Percentiles rank a stretch among this genome's conserved stretches.
Conservation (phyloP, 805 yeast species). For the Yarrowia porcina region DNA sequence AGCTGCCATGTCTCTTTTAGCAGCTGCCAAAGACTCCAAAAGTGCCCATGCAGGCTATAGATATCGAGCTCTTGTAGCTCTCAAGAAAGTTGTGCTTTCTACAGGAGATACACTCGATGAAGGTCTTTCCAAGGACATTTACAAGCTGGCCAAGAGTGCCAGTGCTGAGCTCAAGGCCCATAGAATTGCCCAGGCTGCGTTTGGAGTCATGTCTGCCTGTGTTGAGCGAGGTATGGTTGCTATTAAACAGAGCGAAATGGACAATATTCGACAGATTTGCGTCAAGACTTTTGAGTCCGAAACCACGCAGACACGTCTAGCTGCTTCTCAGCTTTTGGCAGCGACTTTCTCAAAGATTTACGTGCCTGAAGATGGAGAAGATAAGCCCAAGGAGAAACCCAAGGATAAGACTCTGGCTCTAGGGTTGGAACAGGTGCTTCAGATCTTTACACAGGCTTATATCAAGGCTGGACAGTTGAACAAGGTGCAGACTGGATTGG, state of each 20-base stretch:
- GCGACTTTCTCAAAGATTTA: slow-evolving; percentile 18
- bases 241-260: slow-evolving; percentile 35
- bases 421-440: not conserved
- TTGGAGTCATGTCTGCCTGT: slow-evolving; percentile 34
- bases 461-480: slow-evolving; percentile 7
- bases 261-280: slow-evolving; percentile 31
- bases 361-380: slow-evolving; percentile 5
- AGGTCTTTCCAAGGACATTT: slow-evolving; percentile 35
- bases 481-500: slow-evolving; percentile 16
- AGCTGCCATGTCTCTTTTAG: slow-evolving; percentile 34
- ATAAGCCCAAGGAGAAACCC: slow-evolving; percentile 1
- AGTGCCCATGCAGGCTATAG: slow-evolving; percentile 34
- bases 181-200: slow-evolving; percentile 36
- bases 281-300: slow-evolving; percentile 32
- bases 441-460: not conserved
- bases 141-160: slow-evolving; percentile 35
- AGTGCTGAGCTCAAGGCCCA: slow-evolving; percentile 34
- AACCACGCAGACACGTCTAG: slow-evolving; percentile 33
- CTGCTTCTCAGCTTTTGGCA: slow-evolving; percentile 34
- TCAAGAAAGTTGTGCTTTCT: slow-evolving; percentile 30
- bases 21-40: slow-evolving; percentile 32
- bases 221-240: slow-evolving; percentile 31
- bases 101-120: slow-evolving; percentile 39
- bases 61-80: slow-evolving; percentile 30
- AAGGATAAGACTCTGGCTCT: slow-evolving; percentile 2